A percentile compares a stretch with the other conserved stretches of the same genome.
These are phyloP conservation scores for Gaeumannomyces tritici DNA, from an alignment of 2,329 filamentous ascomycete species.

Conservation along the genomic window DNA sequence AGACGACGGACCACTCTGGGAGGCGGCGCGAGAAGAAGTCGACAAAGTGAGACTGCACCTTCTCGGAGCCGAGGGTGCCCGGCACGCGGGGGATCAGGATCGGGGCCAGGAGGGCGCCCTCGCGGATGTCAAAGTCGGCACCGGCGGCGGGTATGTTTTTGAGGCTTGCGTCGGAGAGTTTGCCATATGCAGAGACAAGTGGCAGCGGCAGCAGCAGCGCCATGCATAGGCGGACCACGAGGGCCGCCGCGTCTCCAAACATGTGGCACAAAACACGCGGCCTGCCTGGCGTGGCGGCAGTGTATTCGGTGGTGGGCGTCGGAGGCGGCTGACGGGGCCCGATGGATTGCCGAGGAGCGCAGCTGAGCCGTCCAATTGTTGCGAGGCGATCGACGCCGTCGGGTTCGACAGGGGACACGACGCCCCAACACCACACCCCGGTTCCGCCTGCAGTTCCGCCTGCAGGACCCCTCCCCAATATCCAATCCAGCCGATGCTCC, in stretches of 20 bases:
- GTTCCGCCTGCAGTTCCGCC: neutral
- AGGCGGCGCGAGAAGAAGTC: constrained; percentile 69
- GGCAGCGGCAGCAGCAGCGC: neutral
- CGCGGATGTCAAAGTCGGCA: constrained; percentile 68
- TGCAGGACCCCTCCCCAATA: neutral
- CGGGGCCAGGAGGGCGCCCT: constrained; percentile 69
- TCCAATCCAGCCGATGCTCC: neutral
- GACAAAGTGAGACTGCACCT: constrained; percentile 72
- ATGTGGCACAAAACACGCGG: neutral
- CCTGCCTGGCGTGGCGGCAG: neutral
- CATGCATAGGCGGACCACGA: neutral
- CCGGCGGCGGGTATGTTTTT: constrained; percentile 61
- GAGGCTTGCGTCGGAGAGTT: constrained; percentile 66
- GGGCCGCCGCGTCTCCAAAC: neutral
- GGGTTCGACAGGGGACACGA: neutral
- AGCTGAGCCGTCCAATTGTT: neutral
- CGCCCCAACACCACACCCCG: neutral
- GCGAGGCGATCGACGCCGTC: neutral
- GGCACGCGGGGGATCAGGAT: constrained; percentile 84
- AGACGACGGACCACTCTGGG: constrained; percentile 68
- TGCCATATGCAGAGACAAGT: neutral
- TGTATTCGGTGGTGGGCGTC: neutral
- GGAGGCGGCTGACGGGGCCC: neutral
- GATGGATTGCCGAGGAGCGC: neutral
- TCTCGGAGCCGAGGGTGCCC: constrained; percentile 65